A percentile compares a stretch with the other conserved stretches of the same genome.
These are phyloP conservation scores for Candida sithepensis DNA, from an alignment of 805 yeast genomes.

Conservation along the genomic window DNA sequence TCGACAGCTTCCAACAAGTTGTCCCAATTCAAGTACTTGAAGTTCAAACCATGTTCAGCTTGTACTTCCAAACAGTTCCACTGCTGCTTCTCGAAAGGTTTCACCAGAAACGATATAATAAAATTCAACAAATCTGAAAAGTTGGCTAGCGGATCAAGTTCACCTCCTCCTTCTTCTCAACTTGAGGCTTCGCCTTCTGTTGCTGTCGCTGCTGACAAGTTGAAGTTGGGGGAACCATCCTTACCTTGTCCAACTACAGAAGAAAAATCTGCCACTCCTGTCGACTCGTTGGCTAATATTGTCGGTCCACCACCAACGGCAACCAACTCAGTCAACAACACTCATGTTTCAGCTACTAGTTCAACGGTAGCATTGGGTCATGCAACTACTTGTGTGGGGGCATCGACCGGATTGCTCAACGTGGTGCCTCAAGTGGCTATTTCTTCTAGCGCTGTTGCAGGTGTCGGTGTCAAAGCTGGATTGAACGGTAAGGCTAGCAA, in stretches of 20 bases:
- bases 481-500: slow-evolving; percentile 20
- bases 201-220: neutral
- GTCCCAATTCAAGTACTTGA: slow-evolving; percentile 31
- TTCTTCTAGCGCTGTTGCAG: neutral
- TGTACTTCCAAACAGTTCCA: slow-evolving; percentile 43
- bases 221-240: neutral
- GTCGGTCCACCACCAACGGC: neutral
- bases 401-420: neutral
- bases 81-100: slow-evolving; percentile 62
- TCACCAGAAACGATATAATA: slow-evolving; percentile 57
- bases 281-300: neutral
- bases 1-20: slow-evolving; percentile 17
- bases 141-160: slow-evolving; percentile 1
- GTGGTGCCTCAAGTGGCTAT: neutral
- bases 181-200: neutral
- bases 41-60: slow-evolving; percentile 53
- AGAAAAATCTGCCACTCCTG: neutral
- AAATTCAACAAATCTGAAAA: slow-evolving; percentile 34
- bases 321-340: neutral
- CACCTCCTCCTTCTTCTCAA: neutral
- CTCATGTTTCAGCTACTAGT: neutral
- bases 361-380: neutral
- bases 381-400: neutral
- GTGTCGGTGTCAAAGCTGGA: slow-evolving; percentile 1
- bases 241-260: neutral